phyloP scores from a whole-genome alignment of 2,329 filamentous ascomycete species.

The Dothistroma septosporum region DNA sequence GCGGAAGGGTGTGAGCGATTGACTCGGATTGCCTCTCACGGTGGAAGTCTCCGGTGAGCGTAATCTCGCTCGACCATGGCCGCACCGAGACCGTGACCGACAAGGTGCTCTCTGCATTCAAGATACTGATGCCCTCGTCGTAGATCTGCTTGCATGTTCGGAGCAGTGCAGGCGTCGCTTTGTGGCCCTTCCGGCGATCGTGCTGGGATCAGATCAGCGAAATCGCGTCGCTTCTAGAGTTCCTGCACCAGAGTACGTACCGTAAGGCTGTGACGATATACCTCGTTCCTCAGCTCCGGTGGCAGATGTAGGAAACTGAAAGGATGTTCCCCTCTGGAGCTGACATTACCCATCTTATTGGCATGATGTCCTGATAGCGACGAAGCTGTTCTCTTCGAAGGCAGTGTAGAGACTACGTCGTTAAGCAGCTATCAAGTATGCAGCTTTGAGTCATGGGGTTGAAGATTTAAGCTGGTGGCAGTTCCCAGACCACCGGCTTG shows the following conservation, averaged over 20 bases:
- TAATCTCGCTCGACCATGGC: not conserved
- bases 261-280: not conserved
- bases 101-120: not conserved
- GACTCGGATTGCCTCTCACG: not conserved
- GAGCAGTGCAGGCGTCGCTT: not conserved
- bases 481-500: too few species aligned
- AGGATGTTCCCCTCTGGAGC: not conserved
- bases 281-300: not conserved
- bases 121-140: not conserved
- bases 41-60: not conserved
- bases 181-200: not conserved
- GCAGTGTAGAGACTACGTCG: too few species aligned
- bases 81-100: not conserved
- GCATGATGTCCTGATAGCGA: too few species aligned
- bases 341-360: too few species aligned
- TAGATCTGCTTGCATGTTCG: not conserved
- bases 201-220: not conserved
- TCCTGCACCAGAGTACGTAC: not conserved
- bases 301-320: not conserved
- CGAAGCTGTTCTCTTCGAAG: too few species aligned
- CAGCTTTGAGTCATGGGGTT: too few species aligned
- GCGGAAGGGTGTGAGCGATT: not conserved
- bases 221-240: not conserved
- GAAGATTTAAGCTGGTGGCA: too few species aligned
- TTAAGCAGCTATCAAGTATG: too few species aligned